phyloP scores from a whole-genome alignment of 2,329 filamentous ascomycete genomes.

The Neospermospora avenae region DNA sequence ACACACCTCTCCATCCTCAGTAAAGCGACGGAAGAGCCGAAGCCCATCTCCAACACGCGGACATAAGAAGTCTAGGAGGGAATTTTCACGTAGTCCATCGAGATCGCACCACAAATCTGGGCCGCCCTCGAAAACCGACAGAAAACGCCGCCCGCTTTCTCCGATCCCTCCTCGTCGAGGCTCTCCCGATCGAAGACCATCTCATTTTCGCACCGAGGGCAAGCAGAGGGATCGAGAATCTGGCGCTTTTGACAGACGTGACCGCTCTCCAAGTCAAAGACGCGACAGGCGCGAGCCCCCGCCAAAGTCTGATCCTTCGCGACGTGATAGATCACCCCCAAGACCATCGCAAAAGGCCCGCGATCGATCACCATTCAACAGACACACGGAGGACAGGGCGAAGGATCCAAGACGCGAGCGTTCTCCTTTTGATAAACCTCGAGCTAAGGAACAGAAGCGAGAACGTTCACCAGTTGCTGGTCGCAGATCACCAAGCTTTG shows the following conservation, averaged over 20 bases:
- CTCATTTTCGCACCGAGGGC: slow-evolving; percentile 22
- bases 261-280: slow-evolving; percentile 31
- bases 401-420: no score
- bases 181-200: slow-evolving; percentile 26
- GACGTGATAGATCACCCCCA: slow-evolving; percentile 10
- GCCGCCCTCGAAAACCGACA: slow-evolving; percentile 26
- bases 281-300: slow-evolving; percentile 22
- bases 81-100: slow-evolving; percentile 32
- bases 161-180: slow-evolving; percentile 30
- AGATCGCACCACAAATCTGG: slow-evolving; percentile 25
- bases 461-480: slow-evolving; percentile 20
- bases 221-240: slow-evolving; percentile 29
- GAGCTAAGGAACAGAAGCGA: slow-evolving; percentile 22
- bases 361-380: slow-evolving; percentile 25
- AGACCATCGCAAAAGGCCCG: slow-evolving; percentile 17
- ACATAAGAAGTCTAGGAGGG: slow-evolving; percentile 34
- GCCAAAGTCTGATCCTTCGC: not conserved
- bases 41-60: slow-evolving; percentile 34
- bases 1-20: slow-evolving; percentile 33
- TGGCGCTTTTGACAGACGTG: slow-evolving; percentile 27
- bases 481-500: slow-evolving; percentile 29
- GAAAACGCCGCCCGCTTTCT: slow-evolving; percentile 29
- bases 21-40: slow-evolving; percentile 35
- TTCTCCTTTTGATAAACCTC: slow-evolving; percentile 21
- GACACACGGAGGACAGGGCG: no score